phyloP scores from a whole-genome alignment of 495 filamentous ascomycete genomes.

The Aspergillus incahuasiensis region DNA sequence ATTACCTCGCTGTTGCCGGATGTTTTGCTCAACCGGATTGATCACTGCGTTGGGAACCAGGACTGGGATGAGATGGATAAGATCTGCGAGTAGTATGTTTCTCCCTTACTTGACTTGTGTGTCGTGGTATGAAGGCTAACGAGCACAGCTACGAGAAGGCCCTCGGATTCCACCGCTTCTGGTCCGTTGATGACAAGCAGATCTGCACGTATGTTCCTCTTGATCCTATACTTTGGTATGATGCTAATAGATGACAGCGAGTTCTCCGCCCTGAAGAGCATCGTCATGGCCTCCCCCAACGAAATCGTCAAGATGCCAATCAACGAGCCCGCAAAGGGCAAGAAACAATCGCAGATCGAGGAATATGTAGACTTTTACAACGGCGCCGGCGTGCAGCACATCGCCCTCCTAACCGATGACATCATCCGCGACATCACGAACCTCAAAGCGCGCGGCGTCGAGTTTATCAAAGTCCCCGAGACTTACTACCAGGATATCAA shows the following conservation, averaged over 20 bases:
- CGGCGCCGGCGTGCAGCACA: constrained; percentile 85
- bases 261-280: constrained; percentile 74
- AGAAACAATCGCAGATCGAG: constrained; percentile 84
- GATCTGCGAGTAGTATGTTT: constrained; percentile 65
- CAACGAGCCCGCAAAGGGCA: constrained; percentile 87
- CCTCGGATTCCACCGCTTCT: constrained; percentile 92
- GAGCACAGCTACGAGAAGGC: constrained; percentile 66
- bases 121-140: neutral
- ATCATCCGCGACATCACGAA: constrained; percentile 71
- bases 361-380: constrained; percentile 87
- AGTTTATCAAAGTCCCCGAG: constrained; percentile 80
- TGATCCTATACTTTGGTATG: neutral
- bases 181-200: constrained; percentile 83
- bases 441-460: constrained; percentile 72
- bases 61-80: constrained; percentile 83
- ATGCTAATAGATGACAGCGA: constrained; percentile 39
- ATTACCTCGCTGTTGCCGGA: constrained; percentile 50
- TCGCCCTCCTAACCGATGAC: constrained; percentile 74
- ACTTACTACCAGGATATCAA: constrained; percentile 80
- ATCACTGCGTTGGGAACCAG: constrained; percentile 94
- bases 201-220: constrained; percentile 60
- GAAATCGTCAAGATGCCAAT: constrained; percentile 92
- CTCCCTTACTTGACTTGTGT: neutral
- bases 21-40: constrained; percentile 66
- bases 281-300: constrained; percentile 84